These are phyloP conservation scores for Pouteria glomerata DNA, from an alignment of 148 eudicot species.

Conservation along the genomic window DNA sequence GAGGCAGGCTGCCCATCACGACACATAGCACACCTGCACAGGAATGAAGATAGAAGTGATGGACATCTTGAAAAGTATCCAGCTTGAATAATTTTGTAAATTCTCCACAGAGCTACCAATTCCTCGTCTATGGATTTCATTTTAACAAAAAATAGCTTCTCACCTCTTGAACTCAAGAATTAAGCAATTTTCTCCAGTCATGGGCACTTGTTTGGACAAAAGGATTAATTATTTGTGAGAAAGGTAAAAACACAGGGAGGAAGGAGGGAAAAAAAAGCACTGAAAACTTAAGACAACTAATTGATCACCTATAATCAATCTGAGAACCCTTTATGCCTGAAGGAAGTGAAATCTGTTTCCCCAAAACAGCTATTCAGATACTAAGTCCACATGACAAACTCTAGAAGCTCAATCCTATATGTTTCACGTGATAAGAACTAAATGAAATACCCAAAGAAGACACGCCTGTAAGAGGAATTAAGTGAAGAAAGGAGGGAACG, in stretches of 20 bases:
- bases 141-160: slow-evolving; percentile 19
- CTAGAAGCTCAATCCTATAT: slow-evolving; percentile 12
- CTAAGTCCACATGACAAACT: slow-evolving; percentile 15
- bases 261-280: neutral
- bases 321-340: slow-evolving; percentile 13
- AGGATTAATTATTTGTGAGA: slow-evolving; percentile 20
- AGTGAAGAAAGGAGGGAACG: neutral
- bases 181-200: slow-evolving; percentile 29
- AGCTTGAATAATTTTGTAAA: slow-evolving; percentile 17
- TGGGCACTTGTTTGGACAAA: slow-evolving; percentile 30
- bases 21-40: slow-evolving; percentile 90
- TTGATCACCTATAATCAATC: slow-evolving; percentile 8
- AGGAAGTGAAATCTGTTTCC: neutral
- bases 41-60: slow-evolving; percentile 79
- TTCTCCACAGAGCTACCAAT: slow-evolving; percentile 12
- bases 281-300: slow-evolving; percentile 5
- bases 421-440: slow-evolving; percentile 10
- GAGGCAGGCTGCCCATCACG: slow-evolving; percentile 56
- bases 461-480: neutral
- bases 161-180: slow-evolving; percentile 39
- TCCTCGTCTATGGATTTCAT: slow-evolving; percentile 15
- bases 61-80: slow-evolving; percentile 56
- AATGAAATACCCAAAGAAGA: slow-evolving; percentile 19
- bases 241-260: slow-evolving; percentile 2
- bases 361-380: slow-evolving; percentile 9